Percentiles rank a stretch among this genome's conserved stretches.
Evolutionary conservation across 106 monocot species (phyloP).

Genomic region (Platanthera zijinensis): DNA sequence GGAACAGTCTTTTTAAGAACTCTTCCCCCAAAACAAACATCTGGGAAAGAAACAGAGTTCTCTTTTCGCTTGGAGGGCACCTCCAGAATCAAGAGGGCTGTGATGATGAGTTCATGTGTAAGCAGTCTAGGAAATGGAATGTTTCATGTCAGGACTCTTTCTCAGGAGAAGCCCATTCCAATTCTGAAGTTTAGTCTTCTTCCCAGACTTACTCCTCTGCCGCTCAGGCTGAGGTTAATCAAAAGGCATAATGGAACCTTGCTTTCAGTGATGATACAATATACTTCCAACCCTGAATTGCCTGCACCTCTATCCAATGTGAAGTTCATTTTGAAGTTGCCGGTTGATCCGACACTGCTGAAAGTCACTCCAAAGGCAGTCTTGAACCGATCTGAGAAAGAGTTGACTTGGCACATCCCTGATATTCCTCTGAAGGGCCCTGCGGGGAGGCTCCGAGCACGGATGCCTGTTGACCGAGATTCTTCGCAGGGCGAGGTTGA

Average conservation of each 20-base stretch:
- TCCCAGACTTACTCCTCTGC: slow-evolving; percentile 65
- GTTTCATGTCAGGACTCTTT: slow-evolving; percentile 73
- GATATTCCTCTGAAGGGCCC: slow-evolving; percentile 67
- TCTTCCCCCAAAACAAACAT: slow-evolving; percentile 55
- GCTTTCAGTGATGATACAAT: slow-evolving; percentile 92
- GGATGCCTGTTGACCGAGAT: slow-evolving; percentile 92
- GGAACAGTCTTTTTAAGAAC: slow-evolving; percentile 75
- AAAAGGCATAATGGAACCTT: slow-evolving; percentile 82
- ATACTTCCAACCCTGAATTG: slow-evolving; percentile 67
- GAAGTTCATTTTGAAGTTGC: slow-evolving; percentile 81
- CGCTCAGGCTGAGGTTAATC: slow-evolving; percentile 72
- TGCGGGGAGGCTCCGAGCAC: slow-evolving; percentile 52
- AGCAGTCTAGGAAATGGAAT: slow-evolving; percentile 70
- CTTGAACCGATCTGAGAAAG: slow-evolving; percentile 59
- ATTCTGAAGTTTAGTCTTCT: slow-evolving; percentile 77
- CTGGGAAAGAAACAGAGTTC: slow-evolving; percentile 86
- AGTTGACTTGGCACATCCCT: slow-evolving; percentile 74
- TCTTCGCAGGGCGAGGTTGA: slow-evolving; percentile 62
- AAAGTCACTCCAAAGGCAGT: slow-evolving; percentile 83
- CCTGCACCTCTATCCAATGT: slow-evolving; percentile 55
- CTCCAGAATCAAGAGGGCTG: slow-evolving; percentile 73
- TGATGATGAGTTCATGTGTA: slow-evolving; percentile 46
- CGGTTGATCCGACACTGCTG: slow-evolving; percentile 76
- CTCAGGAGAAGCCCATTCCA: slow-evolving; percentile 60
- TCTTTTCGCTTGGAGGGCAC: slow-evolving; percentile 65